These are phyloP conservation scores for Orbilia javanica DNA, from an alignment of 2,329 filamentous ascomycete genomes.

Conservation along the genomic window DNA sequence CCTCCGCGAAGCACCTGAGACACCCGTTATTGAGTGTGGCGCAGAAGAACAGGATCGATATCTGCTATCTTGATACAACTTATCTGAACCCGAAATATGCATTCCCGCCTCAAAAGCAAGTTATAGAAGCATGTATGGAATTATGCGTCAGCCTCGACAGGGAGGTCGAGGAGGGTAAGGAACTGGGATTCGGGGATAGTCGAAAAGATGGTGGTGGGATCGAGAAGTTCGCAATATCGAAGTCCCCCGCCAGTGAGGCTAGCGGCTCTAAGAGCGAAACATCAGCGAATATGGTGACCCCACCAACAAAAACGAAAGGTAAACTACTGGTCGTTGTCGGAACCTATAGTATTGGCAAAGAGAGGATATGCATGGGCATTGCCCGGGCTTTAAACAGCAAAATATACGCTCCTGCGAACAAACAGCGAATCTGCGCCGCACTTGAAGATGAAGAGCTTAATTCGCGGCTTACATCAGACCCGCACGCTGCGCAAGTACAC, in stretches of 20 bases:
- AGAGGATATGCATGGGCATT: slow-evolving; percentile 93
- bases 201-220: slow-evolving; percentile 71
- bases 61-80: slow-evolving; percentile 97
- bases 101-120: slow-evolving; percentile 88
- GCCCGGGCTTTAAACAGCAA: slow-evolving; percentile 86
- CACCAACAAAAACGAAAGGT: slow-evolving; percentile 68
- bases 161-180: slow-evolving; percentile 70
- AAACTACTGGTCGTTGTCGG: slow-evolving; percentile 91
- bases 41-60: slow-evolving; percentile 87
- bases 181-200: slow-evolving; percentile 71
- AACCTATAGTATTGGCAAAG: slow-evolving; percentile 98
- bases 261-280: slow-evolving; percentile 14
- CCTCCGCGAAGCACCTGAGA: slow-evolving; percentile 83
- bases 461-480: slow-evolving; percentile 81
- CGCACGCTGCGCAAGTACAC: slow-evolving; percentile 89
- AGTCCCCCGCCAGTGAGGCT: slow-evolving; percentile 53
- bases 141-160: slow-evolving; percentile 82
- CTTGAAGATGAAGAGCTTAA: slow-evolving; percentile 87
- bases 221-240: slow-evolving; percentile 68
- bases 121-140: slow-evolving; percentile 87
- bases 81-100: slow-evolving; percentile 96
- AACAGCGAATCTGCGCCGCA: slow-evolving; percentile 85
- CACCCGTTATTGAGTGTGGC: slow-evolving; percentile 77
- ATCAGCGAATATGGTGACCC: slow-evolving; percentile 64
- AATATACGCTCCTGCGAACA: slow-evolving; percentile 86